Percentiles rank a stretch among this genome's conserved stretches.
Evolutionary conservation across 345 rosid species (phyloP).

Genomic region (Hibiscus syriacus): DNA sequence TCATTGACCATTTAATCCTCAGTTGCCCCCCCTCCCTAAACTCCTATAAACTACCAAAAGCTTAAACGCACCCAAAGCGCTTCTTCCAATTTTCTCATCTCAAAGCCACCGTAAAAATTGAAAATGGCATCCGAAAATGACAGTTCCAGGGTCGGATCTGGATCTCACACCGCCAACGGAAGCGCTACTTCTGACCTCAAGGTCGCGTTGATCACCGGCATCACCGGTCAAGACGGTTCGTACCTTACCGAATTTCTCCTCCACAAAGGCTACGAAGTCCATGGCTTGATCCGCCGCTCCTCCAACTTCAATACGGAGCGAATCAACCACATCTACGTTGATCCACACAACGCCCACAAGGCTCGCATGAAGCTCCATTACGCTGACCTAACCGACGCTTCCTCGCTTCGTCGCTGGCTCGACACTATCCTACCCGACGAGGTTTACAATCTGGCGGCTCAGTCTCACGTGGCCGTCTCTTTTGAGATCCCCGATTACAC

Average conservation of each 20-base stretch:
- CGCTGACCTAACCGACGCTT: conserved; percentile 80
- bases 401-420: conserved; percentile 96
- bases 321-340: conserved; percentile 90
- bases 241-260: conserved; percentile 88
- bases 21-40: neutral
- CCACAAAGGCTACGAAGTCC: conserved; percentile 69
- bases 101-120: neutral
- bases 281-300: conserved; percentile 88
- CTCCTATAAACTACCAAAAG: neutral
- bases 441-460: conserved; percentile 94
- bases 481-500: conserved; percentile 97
- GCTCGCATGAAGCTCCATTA: conserved; percentile 90
- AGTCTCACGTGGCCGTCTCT: conserved; percentile 91
- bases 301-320: conserved; percentile 98
- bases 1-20: neutral
- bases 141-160: conserved; percentile 32
- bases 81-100: neutral
- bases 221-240: conserved; percentile 96
- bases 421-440: conserved; percentile 80
- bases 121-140: conserved; percentile 34
- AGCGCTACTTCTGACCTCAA: conserved; percentile 22
- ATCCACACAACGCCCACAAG: conserved; percentile 83
- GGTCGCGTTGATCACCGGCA: conserved; percentile 80
- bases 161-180: conserved; percentile 21
- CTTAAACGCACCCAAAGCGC: neutral